Conservation (phyloP, 164 flowering plant species). For the Umbellularia californica region DNA sequence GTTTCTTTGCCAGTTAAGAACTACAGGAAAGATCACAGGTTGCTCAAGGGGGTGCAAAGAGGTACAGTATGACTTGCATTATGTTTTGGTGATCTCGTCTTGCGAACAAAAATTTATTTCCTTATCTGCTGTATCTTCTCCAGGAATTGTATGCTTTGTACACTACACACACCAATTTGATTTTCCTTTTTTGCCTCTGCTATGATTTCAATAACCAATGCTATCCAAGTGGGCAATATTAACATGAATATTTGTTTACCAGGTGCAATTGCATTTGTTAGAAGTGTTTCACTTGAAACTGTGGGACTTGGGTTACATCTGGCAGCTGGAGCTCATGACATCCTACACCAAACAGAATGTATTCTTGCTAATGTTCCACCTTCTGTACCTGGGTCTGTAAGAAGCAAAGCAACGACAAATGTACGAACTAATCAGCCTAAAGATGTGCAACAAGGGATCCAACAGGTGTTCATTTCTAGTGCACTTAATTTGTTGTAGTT, state of each 20-base stretch:
- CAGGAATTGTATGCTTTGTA: not conserved
- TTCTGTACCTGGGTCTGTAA: slow-evolving; percentile 38
- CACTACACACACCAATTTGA: not conserved
- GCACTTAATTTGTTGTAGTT: not conserved
- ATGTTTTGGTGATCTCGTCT: not conserved
- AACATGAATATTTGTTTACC: slow-evolving; percentile 6
- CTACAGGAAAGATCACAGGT: slow-evolving; percentile 71
- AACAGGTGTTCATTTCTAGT: slow-evolving; percentile 41
- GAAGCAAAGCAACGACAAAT: slow-evolving; percentile 35
- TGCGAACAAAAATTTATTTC: no score
- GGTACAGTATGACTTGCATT: slow-evolving; percentile 34
- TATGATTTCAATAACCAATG: not conserved
- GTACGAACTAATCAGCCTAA: slow-evolving; percentile 77
- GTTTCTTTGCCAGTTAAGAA: slow-evolving; percentile 76
- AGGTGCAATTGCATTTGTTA: slow-evolving; percentile 92
- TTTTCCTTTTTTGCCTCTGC: not conserved
- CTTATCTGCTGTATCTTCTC: not conserved
- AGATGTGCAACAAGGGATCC: slow-evolving; percentile 82
- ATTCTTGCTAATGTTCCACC: slow-evolving; percentile 62
- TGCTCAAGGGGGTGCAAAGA: slow-evolving; percentile 94
- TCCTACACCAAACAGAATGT: slow-evolving; percentile 81
- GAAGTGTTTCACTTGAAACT: slow-evolving; percentile 96
- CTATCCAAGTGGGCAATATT: not conserved
- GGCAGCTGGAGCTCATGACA: slow-evolving; percentile 92
- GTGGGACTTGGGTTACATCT: slow-evolving; percentile 91